phyloP scores from a whole-genome alignment of 2,329 filamentous ascomycete species.

The Clarireedia homoeocarpa region DNA sequence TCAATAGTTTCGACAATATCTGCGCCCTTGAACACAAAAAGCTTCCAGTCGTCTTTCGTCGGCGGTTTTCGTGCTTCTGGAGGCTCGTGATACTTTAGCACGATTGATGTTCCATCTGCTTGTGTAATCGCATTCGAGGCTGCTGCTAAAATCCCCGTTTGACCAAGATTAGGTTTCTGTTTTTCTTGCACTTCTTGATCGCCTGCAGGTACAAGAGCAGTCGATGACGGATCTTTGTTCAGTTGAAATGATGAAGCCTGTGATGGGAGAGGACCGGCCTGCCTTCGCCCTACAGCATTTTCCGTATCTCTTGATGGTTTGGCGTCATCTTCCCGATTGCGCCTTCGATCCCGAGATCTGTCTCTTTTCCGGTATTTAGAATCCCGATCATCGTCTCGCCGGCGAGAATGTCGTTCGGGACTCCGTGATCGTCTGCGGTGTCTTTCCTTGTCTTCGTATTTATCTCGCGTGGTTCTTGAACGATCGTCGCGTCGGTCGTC shows the following conservation, averaged over 20 bases:
- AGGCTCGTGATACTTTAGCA: conserved; percentile 94
- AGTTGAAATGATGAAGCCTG: conserved; percentile 53
- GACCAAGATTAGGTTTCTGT: conserved; percentile 80
- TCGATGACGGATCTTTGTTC: conserved; percentile 34
- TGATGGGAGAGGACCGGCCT: conserved; percentile 47
- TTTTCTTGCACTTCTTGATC: conserved; percentile 53
- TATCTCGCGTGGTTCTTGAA: conserved; percentile 11
- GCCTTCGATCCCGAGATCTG: conserved; percentile 20
- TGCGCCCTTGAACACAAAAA: conserved; percentile 85
- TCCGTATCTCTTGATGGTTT: background rate
- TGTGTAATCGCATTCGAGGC: conserved; percentile 74
- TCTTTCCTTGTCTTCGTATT: conserved; percentile 16
- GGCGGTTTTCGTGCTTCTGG: conserved; percentile 85
- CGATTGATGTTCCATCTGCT: conserved; percentile 63
- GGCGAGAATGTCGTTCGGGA: conserved; percentile 16
- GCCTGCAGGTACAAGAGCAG: conserved; percentile 17
- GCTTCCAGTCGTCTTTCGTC: conserved; percentile 69
- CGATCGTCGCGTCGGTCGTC: conserved; percentile 2
- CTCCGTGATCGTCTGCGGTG: conserved; percentile 27
- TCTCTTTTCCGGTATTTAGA: conserved; percentile 21
- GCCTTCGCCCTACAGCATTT: conserved; percentile 19
- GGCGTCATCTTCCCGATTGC: conserved; percentile 12
- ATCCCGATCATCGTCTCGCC: conserved; percentile 19
- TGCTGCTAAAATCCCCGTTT: conserved; percentile 75
- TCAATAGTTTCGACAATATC: conserved; percentile 78